phyloP scores from a whole-genome alignment of 257 asterid genomes.

The Solanum okadae region DNA sequence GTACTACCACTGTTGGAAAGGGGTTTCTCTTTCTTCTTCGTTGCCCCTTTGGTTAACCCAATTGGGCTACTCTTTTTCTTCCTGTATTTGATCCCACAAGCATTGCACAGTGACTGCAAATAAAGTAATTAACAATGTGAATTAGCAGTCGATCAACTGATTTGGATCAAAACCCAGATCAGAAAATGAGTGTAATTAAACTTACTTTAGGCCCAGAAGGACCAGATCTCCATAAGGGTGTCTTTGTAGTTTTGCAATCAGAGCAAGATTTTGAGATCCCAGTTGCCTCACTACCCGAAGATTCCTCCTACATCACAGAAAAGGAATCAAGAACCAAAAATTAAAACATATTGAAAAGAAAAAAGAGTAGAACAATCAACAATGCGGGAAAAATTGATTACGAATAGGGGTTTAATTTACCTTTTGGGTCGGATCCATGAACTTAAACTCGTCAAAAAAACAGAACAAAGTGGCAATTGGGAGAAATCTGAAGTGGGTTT shows the following conservation, averaged over 20 bases:
- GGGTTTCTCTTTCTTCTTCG: neutral
- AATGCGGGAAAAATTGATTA: neutral
- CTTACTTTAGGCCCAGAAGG: slow-evolving; percentile 69
- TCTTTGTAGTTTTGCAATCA: slow-evolving; percentile 55
- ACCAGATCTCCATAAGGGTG: slow-evolving; percentile 79
- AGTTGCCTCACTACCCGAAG: slow-evolving; percentile 2
- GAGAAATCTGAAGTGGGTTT: neutral
- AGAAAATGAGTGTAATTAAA: neutral
- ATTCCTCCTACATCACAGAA: slow-evolving; percentile 21
- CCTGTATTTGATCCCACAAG: slow-evolving; percentile 61
- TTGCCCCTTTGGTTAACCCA: neutral
- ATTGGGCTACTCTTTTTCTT: slow-evolving; percentile 25
- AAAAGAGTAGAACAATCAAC: neutral
- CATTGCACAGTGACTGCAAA: slow-evolving; percentile 61
- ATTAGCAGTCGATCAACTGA: neutral
- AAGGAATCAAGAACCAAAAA: neutral
- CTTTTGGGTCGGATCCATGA: slow-evolving; percentile 33
- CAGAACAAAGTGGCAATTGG: neutral
- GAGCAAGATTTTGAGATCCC: slow-evolving; percentile 30
- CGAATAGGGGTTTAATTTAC: slow-evolving; percentile 6
- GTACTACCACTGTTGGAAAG: neutral
- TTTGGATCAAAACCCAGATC: neutral
- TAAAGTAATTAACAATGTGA: neutral
- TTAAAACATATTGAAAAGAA: neutral
- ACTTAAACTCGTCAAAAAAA: neutral